Evolutionary conservation across 805 yeast genomes (phyloP).

Genomic region (Hanseniaspora lindneri): DNA sequence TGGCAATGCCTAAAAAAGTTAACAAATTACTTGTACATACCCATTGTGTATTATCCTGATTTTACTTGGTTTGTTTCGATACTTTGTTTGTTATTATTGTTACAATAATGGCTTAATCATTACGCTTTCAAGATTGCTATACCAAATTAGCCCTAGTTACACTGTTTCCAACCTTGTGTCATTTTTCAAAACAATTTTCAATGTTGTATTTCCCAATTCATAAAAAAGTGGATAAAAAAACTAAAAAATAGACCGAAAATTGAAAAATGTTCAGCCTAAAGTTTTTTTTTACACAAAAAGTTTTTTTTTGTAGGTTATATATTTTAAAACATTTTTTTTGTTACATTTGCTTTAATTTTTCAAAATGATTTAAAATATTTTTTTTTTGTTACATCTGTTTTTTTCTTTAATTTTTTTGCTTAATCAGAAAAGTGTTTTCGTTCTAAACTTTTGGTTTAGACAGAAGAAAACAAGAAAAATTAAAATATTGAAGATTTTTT

Average conservation of each 20-base stretch:
- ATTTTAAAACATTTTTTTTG: neutral
- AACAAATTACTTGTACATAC: neutral
- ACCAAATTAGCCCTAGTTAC: neutral
- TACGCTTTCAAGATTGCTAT: neutral
- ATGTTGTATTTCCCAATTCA: neutral
- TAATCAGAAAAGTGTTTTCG: neutral
- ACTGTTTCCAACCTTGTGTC: neutral
- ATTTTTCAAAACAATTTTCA: neutral
- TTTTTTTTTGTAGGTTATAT: neutral
- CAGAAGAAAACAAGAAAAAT: neutral
- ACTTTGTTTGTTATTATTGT: neutral
- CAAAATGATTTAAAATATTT: neutral
- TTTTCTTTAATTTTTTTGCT: neutral
- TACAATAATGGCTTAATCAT: too few species aligned
- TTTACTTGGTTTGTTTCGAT: slow-evolving; percentile 1
- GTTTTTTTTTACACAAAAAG: neutral
- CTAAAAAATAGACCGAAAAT: neutral
- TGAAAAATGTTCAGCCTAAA: neutral
- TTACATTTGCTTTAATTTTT: neutral
- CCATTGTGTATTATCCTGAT: slow-evolving; percentile 8
- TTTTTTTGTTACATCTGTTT: neutral
- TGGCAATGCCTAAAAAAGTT: neutral
- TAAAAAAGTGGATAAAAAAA: too few species aligned
- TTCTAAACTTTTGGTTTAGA: neutral
- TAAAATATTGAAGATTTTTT: neutral